These are phyloP conservation scores for Neopestalotiopsis sp. DNA, from an alignment of 2,329 filamentous ascomycete genomes.

Conservation along the genomic window DNA sequence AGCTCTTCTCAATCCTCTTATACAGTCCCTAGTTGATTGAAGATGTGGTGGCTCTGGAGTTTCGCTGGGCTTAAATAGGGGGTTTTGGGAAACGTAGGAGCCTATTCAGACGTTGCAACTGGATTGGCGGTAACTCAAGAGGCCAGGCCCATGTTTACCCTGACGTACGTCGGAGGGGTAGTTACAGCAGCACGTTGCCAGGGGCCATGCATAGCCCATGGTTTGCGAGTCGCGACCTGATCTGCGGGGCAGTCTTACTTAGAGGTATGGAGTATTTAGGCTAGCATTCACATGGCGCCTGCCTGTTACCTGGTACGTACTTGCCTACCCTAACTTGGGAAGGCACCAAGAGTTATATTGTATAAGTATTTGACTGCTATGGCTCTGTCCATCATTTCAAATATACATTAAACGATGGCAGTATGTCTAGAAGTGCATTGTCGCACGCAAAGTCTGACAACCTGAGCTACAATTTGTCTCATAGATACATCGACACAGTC, in stretches of 20 bases:
- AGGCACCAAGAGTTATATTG: too few species aligned
- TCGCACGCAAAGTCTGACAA: too few species aligned
- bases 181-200: background rate
- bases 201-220: background rate
- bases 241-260: background rate
- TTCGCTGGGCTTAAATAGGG: background rate
- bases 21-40: background rate
- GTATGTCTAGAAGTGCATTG: too few species aligned
- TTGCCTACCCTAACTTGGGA: too few species aligned
- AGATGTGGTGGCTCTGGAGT: background rate
- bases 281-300: too few species aligned
- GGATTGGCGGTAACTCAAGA: background rate
- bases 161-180: background rate
- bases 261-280: too few species aligned
- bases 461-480: too few species aligned
- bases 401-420: too few species aligned
- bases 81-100: background rate
- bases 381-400: too few species aligned
- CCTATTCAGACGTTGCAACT: background rate
- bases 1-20: background rate
- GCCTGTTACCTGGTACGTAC: too few species aligned
- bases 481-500: too few species aligned
- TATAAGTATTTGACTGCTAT: too few species aligned
- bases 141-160: constrained; percentile 6
- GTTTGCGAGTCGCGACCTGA: background rate